Percentiles rank a stretch among this genome's conserved stretches.
phyloP scores from a whole-genome alignment of 2,329 filamentous ascomycete species.

The Fusarium camptoceras region DNA sequence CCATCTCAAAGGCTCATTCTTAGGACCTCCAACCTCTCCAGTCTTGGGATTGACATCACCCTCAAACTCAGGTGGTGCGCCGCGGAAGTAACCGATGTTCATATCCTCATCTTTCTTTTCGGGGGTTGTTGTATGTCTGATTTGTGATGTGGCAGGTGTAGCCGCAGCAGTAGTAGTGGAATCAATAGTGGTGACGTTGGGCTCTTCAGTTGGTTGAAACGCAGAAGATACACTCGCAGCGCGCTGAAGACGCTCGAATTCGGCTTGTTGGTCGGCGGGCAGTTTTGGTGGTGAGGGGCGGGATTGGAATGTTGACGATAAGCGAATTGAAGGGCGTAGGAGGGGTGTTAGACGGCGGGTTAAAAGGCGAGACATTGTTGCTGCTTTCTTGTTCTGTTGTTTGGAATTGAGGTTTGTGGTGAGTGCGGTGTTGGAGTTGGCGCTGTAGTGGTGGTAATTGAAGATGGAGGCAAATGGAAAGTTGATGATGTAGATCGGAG shows the following conservation, averaged over 20 bases:
- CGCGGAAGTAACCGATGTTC: slow-evolving; percentile 74
- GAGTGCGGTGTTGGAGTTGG: neutral
- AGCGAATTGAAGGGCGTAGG: slow-evolving; percentile 49
- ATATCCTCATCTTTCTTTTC: slow-evolving; percentile 58
- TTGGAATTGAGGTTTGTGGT: neutral
- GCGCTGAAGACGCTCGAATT: slow-evolving; percentile 88
- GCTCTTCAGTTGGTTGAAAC: slow-evolving; percentile 51
- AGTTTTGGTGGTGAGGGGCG: slow-evolving; percentile 85
- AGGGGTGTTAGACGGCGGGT: slow-evolving; percentile 33
- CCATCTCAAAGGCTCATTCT: slow-evolving; percentile 96
- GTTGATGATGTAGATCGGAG: slow-evolving; percentile 23
- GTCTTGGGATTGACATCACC: slow-evolving; percentile 93
- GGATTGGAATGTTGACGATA: slow-evolving; percentile 56
- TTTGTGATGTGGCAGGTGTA: slow-evolving; percentile 45
- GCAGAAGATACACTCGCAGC: slow-evolving; percentile 61
- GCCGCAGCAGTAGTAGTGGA: slow-evolving; percentile 7
- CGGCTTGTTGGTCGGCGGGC: slow-evolving; percentile 87
- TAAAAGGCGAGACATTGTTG: slow-evolving; percentile 41
- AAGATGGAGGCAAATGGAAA: neutral
- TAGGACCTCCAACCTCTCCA: slow-evolving; percentile 94
- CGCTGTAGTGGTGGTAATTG: neutral
- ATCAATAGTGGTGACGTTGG: neutral
- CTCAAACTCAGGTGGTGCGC: slow-evolving; percentile 90
- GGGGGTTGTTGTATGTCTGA: slow-evolving; percentile 34
- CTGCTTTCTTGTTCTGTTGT: slow-evolving; percentile 22